These are phyloP conservation scores for Wickerhamiella kurtzmanii DNA, from an alignment of 805 yeast genomes.

Conservation along the genomic window DNA sequence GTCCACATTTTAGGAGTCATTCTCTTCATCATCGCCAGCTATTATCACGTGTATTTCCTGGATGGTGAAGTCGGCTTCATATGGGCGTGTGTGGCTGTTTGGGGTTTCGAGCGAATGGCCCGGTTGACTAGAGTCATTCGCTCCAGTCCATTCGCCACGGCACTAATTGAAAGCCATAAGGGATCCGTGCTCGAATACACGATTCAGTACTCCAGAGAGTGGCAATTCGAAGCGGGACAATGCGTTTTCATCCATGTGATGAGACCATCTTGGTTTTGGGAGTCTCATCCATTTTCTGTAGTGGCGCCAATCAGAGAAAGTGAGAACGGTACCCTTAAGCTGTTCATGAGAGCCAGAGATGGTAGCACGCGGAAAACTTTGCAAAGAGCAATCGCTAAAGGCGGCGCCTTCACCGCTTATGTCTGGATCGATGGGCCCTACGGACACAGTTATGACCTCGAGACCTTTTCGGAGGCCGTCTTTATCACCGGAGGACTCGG, in stretches of 20 bases:
- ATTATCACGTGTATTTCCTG: conserved; percentile 38
- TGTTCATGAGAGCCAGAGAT: conserved; percentile 27
- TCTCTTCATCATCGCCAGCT: conserved; percentile 39
- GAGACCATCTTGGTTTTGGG: conserved; percentile 37
- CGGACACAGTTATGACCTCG: conserved; percentile 33
- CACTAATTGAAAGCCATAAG: conserved; percentile 6
- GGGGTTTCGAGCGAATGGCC: conserved; percentile 52
- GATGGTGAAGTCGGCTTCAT: conserved; percentile 37
- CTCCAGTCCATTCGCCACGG: conserved; percentile 3
- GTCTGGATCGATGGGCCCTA: conserved; percentile 52
- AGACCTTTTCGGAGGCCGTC: conserved; percentile 28
- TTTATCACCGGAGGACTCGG: conserved; percentile 49
- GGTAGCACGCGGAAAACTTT: conserved; percentile 41
- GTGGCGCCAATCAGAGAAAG: conserved; percentile 3
- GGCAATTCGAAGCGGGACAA: conserved; percentile 42
- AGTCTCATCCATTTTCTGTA: conserved; percentile 56
- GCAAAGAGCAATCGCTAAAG: conserved; percentile 22
- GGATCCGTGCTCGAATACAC: conserved; percentile 18
- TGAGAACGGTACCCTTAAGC: conserved; percentile 14
- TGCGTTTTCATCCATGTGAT: conserved; percentile 38
- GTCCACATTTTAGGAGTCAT: conserved; percentile 45
- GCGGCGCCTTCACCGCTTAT: conserved; percentile 19
- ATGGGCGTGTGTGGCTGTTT: conserved; percentile 37
- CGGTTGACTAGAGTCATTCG: conserved; percentile 38
- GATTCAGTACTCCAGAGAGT: conserved; percentile 30